Conservation (phyloP, 768 basidiomycete genomes). For the Lactarius quietus region DNA sequence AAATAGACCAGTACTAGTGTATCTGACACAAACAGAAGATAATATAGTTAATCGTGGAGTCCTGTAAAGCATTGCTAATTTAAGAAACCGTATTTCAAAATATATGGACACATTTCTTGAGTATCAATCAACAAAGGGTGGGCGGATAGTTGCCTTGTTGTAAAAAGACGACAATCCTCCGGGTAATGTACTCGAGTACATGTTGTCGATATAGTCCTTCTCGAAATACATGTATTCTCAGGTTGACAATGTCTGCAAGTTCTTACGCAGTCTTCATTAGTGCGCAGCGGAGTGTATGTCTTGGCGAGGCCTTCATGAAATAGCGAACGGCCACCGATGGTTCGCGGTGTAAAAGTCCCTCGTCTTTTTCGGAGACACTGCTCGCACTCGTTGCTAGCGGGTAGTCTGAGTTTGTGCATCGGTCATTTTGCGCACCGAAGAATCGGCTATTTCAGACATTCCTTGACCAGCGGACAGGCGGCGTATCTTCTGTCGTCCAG, state of each 20-base stretch:
- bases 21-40: neutral
- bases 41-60: neutral
- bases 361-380: neutral
- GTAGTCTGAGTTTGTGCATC: neutral
- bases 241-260: neutral
- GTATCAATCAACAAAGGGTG: no score
- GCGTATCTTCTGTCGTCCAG: neutral
- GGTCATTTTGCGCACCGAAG: neutral
- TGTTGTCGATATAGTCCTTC: neutral
- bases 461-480: neutral
- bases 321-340: neutral
- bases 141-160: no score
- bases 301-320: neutral
- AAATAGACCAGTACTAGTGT: neutral
- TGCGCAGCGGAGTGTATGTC: neutral
- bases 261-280: neutral
- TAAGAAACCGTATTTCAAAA: neutral
- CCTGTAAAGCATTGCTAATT: neutral
- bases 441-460: neutral
- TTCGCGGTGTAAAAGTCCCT: neutral
- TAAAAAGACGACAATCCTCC: neutral
- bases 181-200: neutral
- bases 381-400: neutral
- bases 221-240: no score
- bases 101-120: no score